Evolutionary conservation across 179 eudicot species (phyloP).

Genomic region (Actinidia arguta): DNA sequence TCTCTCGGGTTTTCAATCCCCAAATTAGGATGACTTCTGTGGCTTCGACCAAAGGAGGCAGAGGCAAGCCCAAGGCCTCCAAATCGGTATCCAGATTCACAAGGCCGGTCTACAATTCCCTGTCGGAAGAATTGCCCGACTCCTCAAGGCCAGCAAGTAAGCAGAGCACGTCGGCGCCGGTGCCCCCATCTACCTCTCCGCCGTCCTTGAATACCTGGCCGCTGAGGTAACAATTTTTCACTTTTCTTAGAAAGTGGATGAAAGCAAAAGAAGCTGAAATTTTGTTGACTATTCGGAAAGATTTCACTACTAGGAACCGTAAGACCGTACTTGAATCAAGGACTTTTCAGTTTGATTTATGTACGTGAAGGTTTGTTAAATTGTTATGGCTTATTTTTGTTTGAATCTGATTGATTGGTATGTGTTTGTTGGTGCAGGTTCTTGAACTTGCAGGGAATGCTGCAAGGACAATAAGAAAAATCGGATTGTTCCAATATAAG

Average conservation of each 20-base stretch:
- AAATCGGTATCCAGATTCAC: conserved; percentile 28
- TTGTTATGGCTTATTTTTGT: not conserved
- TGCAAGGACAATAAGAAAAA: too few relatives aligned
- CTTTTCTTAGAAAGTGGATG: not conserved
- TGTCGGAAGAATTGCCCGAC: conserved; percentile 28
- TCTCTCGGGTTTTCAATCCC: conserved; percentile 3
- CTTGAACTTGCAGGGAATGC: too few relatives aligned
- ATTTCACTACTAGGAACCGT: not conserved
- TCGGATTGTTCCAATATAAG: too few relatives aligned
- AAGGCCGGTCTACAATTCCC: conserved; percentile 37
- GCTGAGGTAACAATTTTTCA: too few relatives aligned
- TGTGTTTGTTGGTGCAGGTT: not conserved
- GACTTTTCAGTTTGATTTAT: not conserved
- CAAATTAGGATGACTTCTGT: conserved; percentile 23
- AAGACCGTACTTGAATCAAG: not conserved
- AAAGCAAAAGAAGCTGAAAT: not conserved
- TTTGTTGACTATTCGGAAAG: not conserved
- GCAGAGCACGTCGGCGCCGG: conserved; percentile 48
- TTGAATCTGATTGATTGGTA: not conserved
- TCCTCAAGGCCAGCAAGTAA: conserved; percentile 30
- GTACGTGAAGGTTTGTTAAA: too few relatives aligned
- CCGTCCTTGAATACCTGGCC: conserved; percentile 49
- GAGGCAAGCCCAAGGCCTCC: conserved; percentile 34
- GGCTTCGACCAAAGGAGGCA: conserved; percentile 15
- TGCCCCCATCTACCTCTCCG: conserved; percentile 48